These are phyloP conservation scores for Populus hybrid DNA, from an alignment of 441 rosid genomes.

Conservation along the genomic window DNA sequence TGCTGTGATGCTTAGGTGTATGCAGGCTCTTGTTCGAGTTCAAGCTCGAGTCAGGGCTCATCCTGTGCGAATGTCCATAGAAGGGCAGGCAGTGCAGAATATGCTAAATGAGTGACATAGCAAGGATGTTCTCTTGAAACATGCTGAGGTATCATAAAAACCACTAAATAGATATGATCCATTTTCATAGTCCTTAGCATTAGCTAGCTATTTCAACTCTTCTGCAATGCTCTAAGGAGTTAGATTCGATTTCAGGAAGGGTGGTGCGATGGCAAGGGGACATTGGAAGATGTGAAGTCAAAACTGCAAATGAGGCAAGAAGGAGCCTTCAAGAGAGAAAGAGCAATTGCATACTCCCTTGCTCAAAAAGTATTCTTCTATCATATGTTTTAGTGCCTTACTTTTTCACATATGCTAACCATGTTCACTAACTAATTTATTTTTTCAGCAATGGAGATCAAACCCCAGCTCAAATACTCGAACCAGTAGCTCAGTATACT, in stretches of 20 bases:
- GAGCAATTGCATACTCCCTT: constrained; percentile 83
- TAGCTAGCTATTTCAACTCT: not conserved
- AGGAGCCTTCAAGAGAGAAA: constrained; percentile 89
- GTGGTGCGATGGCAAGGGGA: constrained; percentile 91
- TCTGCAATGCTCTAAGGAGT: not conserved
- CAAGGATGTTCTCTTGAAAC: constrained; percentile 67
- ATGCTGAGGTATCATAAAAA: constrained; percentile 60
- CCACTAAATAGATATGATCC: not conserved
- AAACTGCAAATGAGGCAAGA: constrained; percentile 81
- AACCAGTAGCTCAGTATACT: constrained; percentile 30
- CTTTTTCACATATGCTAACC: not conserved
- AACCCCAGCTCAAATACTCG: constrained; percentile 36
- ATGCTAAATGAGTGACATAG: constrained; percentile 57
- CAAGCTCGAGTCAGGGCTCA: constrained; percentile 95
- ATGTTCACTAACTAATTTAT: constrained; percentile 1
- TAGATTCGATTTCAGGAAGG: constrained; percentile 53
- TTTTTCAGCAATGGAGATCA: constrained; percentile 59
- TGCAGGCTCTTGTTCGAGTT: constrained; percentile 97
- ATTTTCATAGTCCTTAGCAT: not conserved
- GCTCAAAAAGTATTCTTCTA: constrained; percentile 63
- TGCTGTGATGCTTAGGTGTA: constrained; percentile 84
- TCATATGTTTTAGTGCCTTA: not conserved
- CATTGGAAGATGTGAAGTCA: constrained; percentile 63
- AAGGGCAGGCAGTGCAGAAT: constrained; percentile 86
- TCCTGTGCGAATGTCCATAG: constrained; percentile 75